Evolutionary conservation across 495 filamentous ascomycete species (phyloP), one percentile per base, ranked within the genome.

Genomic region (Amorphotheca resinae): DNA sequence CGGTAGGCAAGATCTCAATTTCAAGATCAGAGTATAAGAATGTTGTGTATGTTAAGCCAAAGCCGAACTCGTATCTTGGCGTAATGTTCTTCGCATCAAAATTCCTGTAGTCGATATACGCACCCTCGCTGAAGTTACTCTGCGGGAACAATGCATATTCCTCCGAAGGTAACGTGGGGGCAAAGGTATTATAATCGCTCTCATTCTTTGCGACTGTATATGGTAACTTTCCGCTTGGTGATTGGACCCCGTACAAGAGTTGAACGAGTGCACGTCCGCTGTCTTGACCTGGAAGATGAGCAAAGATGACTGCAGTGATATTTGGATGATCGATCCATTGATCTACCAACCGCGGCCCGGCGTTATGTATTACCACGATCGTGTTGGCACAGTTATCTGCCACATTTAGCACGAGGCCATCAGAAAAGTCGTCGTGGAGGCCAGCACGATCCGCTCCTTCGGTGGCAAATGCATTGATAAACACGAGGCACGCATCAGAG

Each of bases 61-160:
- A 84, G 8, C 89, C 89, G 50, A 95, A 98, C 57, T 93, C 86
- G 59, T 82, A 98, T 49, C 86, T 77, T 0, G 89, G 87, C 12
- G 76, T 70, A 38, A 80, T 71, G 30, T 79, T 68, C 23, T 70
- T 65, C 63, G 79, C 79, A 68, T 83, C 77, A 42, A 84, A 83
- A 42, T 73, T 67, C 16, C 77, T 69, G 46, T 84, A 84, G 52
- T 80, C 82, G 37, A 85, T 64, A 30, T 73, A 73, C 0, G 81
- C 59, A 5, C 74, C 75, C 51, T 84, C 79, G n/a, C 59, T 57
- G 51, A 81, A 84, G 38, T 79, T 61, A n/a, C 66, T 65, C 51
- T 82, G 76, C 9, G 74, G 74, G 44, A 69, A 65, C 3, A 51
- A 31, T 18, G 33, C 37, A 40, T 56, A 68, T 9, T 46, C 53